phyloP scores from a whole-genome alignment of 164 flowering plant genomes.

The Annona squamosa region DNA sequence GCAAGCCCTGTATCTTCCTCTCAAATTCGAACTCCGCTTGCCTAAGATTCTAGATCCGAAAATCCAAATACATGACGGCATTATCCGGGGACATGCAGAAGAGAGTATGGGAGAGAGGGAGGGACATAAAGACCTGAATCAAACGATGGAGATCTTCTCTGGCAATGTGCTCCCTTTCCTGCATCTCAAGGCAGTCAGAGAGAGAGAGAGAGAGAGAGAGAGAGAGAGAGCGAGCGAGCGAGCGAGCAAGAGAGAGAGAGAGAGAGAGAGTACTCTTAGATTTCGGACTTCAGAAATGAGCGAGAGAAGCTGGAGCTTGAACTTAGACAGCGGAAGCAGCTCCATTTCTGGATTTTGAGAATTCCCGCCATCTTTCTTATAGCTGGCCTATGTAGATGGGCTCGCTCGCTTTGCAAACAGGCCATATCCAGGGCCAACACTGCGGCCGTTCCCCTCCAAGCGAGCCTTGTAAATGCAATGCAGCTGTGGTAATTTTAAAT shows the following conservation, averaged over 20 bases:
- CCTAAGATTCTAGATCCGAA: neutral
- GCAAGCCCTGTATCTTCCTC: neutral
- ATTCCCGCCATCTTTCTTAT: neutral
- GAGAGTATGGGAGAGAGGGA: neutral
- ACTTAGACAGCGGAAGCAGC: neutral
- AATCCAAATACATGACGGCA: neutral
- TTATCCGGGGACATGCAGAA: neutral
- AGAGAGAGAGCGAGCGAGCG: constrained; percentile 7
- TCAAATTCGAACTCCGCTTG: neutral
- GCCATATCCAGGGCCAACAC: no score
- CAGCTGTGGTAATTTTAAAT: no score
- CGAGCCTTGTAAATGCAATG: no score
- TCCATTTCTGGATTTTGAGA: neutral
- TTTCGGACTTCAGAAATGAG: neutral
- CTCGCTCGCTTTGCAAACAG: no score
- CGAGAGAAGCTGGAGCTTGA: neutral
- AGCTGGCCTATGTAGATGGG: neutral
- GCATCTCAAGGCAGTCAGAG: neutral
- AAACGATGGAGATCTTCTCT: neutral
- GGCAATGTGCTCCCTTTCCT: neutral
- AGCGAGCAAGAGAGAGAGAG: constrained; percentile 2
- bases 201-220: neutral
- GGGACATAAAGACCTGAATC: neutral
- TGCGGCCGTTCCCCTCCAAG: no score
- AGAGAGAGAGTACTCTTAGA: neutral